Evolutionary conservation across 1,284 basidiomycete species (phyloP).

Genomic region (Cryptococcus sp.): DNA sequence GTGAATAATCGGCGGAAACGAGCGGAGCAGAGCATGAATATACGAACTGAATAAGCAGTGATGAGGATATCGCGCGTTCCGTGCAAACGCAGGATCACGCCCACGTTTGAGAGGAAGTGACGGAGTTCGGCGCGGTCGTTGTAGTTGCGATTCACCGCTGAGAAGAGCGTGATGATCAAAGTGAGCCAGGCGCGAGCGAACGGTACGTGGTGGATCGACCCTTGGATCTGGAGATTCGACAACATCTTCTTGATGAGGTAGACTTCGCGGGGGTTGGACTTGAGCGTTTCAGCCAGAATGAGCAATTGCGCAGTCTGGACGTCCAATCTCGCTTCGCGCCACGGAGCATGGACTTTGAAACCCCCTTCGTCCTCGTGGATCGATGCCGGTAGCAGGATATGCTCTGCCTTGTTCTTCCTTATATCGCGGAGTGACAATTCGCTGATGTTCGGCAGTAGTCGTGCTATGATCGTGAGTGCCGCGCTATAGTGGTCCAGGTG

Average conservation of each 20-base stretch:
- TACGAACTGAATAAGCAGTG: slow-evolving; percentile 64
- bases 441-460: slow-evolving; percentile 65
- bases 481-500: slow-evolving; percentile 60
- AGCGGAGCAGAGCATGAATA: slow-evolving; percentile 70
- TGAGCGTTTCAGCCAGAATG: slow-evolving; percentile 66
- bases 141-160: slow-evolving; percentile 72
- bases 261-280: slow-evolving; percentile 69
- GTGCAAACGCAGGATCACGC: slow-evolving; percentile 66
- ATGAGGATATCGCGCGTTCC: slow-evolving; percentile 72
- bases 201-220: slow-evolving; percentile 30
- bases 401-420: slow-evolving; percentile 71
- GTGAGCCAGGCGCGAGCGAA: slow-evolving; percentile 71
- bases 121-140: slow-evolving; percentile 72
- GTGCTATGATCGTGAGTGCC: slow-evolving; percentile 62
- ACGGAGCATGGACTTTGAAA: slow-evolving; percentile 52
- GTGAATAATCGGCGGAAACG: slow-evolving; percentile 73
- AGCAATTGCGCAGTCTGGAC: slow-evolving; percentile 72
- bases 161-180: slow-evolving; percentile 69
- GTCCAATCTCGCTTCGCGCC: slow-evolving; percentile 63
- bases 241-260: slow-evolving; percentile 70
- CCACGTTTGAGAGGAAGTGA: slow-evolving; percentile 68
- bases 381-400: slow-evolving; percentile 64
- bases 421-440: slow-evolving; percentile 73
- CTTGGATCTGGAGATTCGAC: slow-evolving; percentile 58
- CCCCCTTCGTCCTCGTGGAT: slow-evolving; percentile 59